Evolutionary conservation across 768 basidiomycete genomes (phyloP).

Genomic region (Gymnopilus junonius): DNA sequence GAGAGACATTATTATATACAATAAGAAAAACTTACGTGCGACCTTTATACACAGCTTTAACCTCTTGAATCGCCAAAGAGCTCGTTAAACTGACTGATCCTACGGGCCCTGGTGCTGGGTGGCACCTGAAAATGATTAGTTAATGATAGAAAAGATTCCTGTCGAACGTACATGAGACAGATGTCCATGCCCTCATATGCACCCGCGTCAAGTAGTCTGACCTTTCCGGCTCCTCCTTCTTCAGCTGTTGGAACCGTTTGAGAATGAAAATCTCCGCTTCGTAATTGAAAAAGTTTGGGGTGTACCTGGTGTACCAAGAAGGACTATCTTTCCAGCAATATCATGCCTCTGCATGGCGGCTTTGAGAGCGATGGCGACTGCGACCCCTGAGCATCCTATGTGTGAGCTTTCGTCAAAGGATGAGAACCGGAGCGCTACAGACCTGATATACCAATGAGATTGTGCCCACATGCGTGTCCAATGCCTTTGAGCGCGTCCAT

Average conservation of each 20-base stretch:
- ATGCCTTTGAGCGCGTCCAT: slow-evolving; percentile 68
- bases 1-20: background rate
- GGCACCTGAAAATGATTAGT: slow-evolving; percentile 57
- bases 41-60: slow-evolving; percentile 69
- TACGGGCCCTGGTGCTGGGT: slow-evolving; percentile 79
- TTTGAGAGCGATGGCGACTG: slow-evolving; percentile 69
- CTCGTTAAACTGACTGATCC: slow-evolving; percentile 67
- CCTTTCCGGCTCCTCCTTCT: slow-evolving; percentile 79
- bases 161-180: slow-evolving; percentile 65
- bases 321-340: slow-evolving; percentile 68
- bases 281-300: background rate
- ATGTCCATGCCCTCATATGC: slow-evolving; percentile 79
- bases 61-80: slow-evolving; percentile 62
- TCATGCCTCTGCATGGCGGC: slow-evolving; percentile 62
- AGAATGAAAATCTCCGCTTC: background rate
- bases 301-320: slow-evolving; percentile 80
- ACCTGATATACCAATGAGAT: slow-evolving; percentile 74
- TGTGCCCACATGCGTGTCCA: slow-evolving; percentile 83
- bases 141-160: background rate
- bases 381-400: slow-evolving; percentile 52
- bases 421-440: background rate
- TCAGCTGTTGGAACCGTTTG: slow-evolving; percentile 48
- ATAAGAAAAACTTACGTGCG: slow-evolving; percentile 57
- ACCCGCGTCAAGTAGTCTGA: slow-evolving; percentile 64
- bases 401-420: background rate